Conservation (phyloP, 2,329 filamentous ascomycete genomes). For the Fusarium miscanthi region DNA sequence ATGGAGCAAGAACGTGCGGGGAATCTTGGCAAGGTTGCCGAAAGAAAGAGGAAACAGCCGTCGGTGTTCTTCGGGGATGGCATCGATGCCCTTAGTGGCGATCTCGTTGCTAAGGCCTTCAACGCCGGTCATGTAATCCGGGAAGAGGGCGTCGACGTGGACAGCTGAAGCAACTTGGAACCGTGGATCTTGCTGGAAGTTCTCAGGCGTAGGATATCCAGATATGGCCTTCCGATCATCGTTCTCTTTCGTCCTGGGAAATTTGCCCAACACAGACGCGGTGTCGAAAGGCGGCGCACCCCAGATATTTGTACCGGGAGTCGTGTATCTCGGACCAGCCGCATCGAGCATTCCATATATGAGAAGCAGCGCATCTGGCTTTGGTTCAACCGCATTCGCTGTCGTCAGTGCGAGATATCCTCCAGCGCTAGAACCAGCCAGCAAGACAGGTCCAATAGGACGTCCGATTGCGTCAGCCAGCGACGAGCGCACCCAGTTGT, state of each 20-base stretch:
- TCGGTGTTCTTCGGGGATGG: slow-evolving; percentile 20
- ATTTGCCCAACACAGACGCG: slow-evolving; percentile 9
- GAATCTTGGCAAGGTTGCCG: slow-evolving; percentile 12
- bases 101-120: slow-evolving; percentile 15
- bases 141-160: slow-evolving; percentile 35
- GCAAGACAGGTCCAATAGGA: slow-evolving; percentile 14
- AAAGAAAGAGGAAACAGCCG: slow-evolving; percentile 34
- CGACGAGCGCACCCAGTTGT: slow-evolving; percentile 31
- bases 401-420: slow-evolving; percentile 34
- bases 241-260: not conserved
- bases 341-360: slow-evolving; percentile 40
- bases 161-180: slow-evolving; percentile 27
- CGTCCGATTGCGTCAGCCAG: slow-evolving; percentile 14
- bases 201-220: not conserved
- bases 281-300: slow-evolving; percentile 20
- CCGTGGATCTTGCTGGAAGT: not conserved
- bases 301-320: slow-evolving; percentile 28
- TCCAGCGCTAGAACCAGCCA: slow-evolving; percentile 39
- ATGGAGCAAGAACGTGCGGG: slow-evolving; percentile 33
- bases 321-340: slow-evolving; percentile 19
- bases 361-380: slow-evolving; percentile 21
- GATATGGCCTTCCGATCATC: slow-evolving; percentile 26
- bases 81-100: slow-evolving; percentile 7
- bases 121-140: slow-evolving; percentile 37
- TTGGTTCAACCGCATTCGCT: not conserved